Evolutionary conservation across 768 basidiomycete species (phyloP), one percentile per base, ranked within the genome.

Genomic region (Lepiota venenata): DNA sequence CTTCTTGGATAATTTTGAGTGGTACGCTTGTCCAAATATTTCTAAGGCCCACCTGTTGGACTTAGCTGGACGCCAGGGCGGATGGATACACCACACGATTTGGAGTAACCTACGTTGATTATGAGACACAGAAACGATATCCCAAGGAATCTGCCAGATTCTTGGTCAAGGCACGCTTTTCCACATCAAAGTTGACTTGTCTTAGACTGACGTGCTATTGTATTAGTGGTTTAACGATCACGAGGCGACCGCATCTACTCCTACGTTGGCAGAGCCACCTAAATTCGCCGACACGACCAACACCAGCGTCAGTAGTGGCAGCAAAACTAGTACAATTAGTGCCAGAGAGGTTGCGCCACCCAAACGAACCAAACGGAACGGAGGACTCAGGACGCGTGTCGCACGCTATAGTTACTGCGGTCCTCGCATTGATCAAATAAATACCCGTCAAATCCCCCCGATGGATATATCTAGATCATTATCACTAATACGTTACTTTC

Each of bases 1-100:
- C 71, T 74, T 87, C 62, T 64, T 88, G 41, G 85, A 87, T 62
- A 87, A 87, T 67, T 85, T 87, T 57, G 85, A 88, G 68, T 86
- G 86, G 82, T 74, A 58, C 32, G 64, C 43, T n/a, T 20, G 20
- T 46, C 18, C 21, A 25, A 38, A 21, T 10, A 18, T 39, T 47
- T 50, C 37, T 61, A 20, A 36, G 37, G 25, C 20, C 10, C 22
- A 21, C 32, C 10, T 36, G 50, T 42, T 14, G 16, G 21, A 47
- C 52, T 55, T 2, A 50, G 18, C 21, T 6, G 32, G 21, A 29
- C 12, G 11, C 8, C 43, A 73, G 72, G 84, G 82, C 84, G n/a
- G 85, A 87, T 55, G 83, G 86, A 22, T 85, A 85, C 59, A 65
- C 64, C 35, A 85, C 84, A 6, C 81, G 86, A 4, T 88, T 88